Conservation (phyloP, 1,284 basidiomycete species). For the Malassezia brasiliensis region DNA sequence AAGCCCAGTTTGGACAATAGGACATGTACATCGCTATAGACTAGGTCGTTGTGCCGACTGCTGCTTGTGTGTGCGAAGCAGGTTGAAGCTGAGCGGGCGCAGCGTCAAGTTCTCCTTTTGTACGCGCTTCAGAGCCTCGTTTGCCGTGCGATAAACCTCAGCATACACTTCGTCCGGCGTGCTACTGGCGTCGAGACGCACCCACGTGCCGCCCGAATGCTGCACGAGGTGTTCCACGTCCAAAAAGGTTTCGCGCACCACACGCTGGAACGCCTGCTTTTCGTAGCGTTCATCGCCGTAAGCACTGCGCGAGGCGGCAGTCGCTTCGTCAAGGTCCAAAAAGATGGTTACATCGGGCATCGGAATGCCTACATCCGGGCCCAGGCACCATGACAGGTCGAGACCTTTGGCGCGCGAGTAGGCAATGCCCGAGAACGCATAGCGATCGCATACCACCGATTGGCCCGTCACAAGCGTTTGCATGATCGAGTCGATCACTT, state of each 20-base stretch:
- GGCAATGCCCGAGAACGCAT: conserved; percentile 91
- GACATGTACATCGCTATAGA: conserved; percentile 3
- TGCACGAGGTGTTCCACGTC: conserved; percentile 26
- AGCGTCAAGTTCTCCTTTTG: conserved; percentile 16
- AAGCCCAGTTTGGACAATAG: conserved; percentile 41
- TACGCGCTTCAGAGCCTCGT: conserved; percentile 20
- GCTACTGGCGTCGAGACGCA: conserved; percentile 32
- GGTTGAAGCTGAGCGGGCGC: conserved; percentile 18
- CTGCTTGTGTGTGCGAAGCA: conserved; percentile 8
- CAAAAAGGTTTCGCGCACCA: conserved; percentile 40
- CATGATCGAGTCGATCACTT: conserved; percentile 56
- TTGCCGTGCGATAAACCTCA: conserved; percentile 25
- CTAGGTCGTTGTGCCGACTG: conserved; percentile 1
- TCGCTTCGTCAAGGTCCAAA: conserved; percentile 67
- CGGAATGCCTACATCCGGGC: conserved; percentile 75
- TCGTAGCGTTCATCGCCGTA: conserved; percentile 73
- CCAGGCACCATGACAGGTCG: conserved; percentile 65
- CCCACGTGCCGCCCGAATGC: conserved; percentile 26
- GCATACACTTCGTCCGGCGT: conserved; percentile 34
- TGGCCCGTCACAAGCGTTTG: conserved; percentile 59
- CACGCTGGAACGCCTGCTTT: conserved; percentile 44
- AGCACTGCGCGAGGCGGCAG: conserved; percentile 65
- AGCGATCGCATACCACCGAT: conserved; percentile 78
- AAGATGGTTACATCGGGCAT: conserved; percentile 80
- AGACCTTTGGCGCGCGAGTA: conserved; percentile 76